These are phyloP conservation scores for Ascosphaera acerosa DNA, from an alignment of 2,329 filamentous ascomycete species.

Conservation along the genomic window DNA sequence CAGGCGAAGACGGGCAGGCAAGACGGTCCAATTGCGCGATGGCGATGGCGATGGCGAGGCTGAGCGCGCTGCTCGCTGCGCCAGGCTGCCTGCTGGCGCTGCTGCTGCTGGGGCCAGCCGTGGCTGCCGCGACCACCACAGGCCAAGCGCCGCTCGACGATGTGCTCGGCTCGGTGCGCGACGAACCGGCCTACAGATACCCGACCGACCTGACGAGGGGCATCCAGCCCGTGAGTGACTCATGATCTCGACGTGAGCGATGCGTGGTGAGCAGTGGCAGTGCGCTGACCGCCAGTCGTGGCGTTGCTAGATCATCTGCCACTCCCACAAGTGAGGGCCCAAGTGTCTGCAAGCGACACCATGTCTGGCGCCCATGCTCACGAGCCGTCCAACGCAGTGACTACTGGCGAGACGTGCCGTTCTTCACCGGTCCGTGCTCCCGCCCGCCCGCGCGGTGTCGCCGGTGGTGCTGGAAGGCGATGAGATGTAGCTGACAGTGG, in stretches of 20 bases:
- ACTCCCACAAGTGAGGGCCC: conserved; percentile 16
- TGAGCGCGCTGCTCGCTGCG: no score
- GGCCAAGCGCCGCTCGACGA: conserved; percentile 26
- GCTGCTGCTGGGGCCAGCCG: no score
- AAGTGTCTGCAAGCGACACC: conserved; percentile 1
- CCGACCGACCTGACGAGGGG: conserved; percentile 35
- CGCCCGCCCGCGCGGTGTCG: neutral
- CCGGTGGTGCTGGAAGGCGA: neutral
- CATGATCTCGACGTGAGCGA: neutral
- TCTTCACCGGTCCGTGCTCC: conserved; percentile 17
- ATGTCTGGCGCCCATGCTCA: conserved; percentile 11
- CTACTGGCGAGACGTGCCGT: conserved; percentile 25
- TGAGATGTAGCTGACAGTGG: conserved; percentile 6
- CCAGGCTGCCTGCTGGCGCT: no score
- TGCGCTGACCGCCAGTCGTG: conserved; percentile 4
- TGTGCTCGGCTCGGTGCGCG: conserved; percentile 29
- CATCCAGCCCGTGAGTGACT: conserved; percentile 27
- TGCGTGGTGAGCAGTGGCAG: no score
- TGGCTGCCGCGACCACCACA: conserved; percentile 7
- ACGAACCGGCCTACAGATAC: conserved; percentile 28
- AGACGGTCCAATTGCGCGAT: no score
- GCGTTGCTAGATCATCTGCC: conserved; percentile 14
- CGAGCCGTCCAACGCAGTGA: conserved; percentile 33
- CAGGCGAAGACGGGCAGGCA: no score
- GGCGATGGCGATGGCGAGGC: no score